These are phyloP conservation scores for Rhododendron williamsianum DNA, from an alignment of 148 eudicot genomes.

Conservation along the genomic window DNA sequence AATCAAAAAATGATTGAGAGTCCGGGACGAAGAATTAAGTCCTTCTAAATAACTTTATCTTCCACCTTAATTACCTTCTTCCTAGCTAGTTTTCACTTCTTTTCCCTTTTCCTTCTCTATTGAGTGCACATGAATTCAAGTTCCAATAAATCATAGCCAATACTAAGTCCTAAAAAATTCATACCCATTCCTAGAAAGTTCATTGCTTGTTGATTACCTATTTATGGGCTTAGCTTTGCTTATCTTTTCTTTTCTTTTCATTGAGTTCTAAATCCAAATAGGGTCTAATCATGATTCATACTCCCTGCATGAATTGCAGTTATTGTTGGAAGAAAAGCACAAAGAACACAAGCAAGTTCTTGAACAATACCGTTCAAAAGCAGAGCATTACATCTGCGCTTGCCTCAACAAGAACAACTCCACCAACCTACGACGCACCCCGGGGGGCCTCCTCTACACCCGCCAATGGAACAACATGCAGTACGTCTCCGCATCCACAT, in stretches of 20 bases:
- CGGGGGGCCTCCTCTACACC: conserved; percentile 68
- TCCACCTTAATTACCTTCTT: neutral
- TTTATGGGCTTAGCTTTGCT: no score
- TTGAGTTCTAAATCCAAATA: no score
- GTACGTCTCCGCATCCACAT: conserved; percentile 61
- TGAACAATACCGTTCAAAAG: conserved; percentile 47
- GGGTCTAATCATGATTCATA: neutral
- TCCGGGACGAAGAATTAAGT: neutral
- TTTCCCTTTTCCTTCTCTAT: neutral
- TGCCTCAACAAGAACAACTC: conserved; percentile 53
- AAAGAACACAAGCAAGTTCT: conserved; percentile 32
- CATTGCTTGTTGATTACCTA: neutral
- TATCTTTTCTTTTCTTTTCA: no score
- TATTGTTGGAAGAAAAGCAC: conserved; percentile 35
- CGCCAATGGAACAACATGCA: conserved; percentile 98
- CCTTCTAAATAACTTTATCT: neutral
- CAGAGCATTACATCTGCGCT: conserved; percentile 63
- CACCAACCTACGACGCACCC: conserved; percentile 56
- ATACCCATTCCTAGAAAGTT: neutral
- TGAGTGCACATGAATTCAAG: neutral
- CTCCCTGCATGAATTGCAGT: conserved; percentile 25
- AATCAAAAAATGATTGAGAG: neutral
- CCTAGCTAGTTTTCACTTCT: neutral
- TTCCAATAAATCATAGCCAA: neutral
- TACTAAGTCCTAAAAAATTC: no score